Percentiles rank a stretch among this genome's conserved stretches.
phyloP scores from a whole-genome alignment of 768 basidiomycete genomes.

The Leccinellum luteum region DNA sequence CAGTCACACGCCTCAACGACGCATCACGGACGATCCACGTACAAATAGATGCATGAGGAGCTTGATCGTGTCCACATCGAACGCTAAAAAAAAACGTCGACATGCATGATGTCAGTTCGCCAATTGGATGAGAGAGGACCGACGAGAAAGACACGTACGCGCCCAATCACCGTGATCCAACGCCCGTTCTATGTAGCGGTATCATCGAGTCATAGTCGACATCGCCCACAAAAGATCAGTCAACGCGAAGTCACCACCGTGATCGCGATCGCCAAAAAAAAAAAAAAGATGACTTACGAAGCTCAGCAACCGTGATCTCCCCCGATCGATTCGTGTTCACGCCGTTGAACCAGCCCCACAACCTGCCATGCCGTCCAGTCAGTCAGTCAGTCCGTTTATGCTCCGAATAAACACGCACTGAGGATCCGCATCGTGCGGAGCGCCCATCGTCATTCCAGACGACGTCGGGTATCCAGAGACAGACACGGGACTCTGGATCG shows the following conservation, averaged over 20 bases:
- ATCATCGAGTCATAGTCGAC: too few relatives aligned
- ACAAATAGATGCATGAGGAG: slow-evolving; percentile 80
- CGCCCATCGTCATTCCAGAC: slow-evolving; percentile 1
- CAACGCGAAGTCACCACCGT: too few relatives aligned
- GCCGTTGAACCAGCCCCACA: slow-evolving; percentile 70
- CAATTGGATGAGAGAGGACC: too few relatives aligned
- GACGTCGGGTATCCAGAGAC: slow-evolving; percentile 15
- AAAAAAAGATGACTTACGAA: slow-evolving; percentile 54
- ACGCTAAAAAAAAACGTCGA: slow-evolving; percentile 47
- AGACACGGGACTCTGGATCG: neutral
- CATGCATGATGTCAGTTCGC: neutral
- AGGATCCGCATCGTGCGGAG: slow-evolving; percentile 63
- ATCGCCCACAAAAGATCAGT: neutral
- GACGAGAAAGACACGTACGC: slow-evolving; percentile 46
- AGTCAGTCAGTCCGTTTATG: too few relatives aligned
- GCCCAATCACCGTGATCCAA: slow-evolving; percentile 70
- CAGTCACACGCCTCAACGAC: neutral
- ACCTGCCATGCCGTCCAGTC: slow-evolving; percentile 34
- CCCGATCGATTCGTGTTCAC: slow-evolving; percentile 74
- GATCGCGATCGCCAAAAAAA: too few relatives aligned
- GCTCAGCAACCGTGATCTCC: slow-evolving; percentile 59
- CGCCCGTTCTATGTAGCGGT: slow-evolving; percentile 38
- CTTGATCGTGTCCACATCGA: slow-evolving; percentile 85
- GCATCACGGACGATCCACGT: slow-evolving; percentile 21
- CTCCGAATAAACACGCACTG: too few relatives aligned